Base-by-base conservation (phyloP, 1,284 basidiomycete genomes). In the Ceratobasidium sp. region DNA sequence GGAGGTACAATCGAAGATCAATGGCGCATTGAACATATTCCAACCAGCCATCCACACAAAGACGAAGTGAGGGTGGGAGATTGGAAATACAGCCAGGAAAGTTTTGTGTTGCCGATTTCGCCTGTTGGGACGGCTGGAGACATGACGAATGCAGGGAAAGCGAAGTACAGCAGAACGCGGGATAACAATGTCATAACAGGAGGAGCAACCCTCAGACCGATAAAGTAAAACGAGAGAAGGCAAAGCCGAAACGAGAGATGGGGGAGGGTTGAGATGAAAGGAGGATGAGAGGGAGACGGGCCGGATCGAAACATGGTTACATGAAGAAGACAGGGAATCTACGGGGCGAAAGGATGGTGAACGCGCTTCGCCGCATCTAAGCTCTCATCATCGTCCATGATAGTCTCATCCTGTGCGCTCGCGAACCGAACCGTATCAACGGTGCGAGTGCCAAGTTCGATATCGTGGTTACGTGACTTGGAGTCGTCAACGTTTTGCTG, bases 331-430 rank as follows among this genome's bases (percentile, higher is more conserved):
- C 7, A 27, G 29, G 17, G 54, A 27, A 57, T 24, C 51, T 44
- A 72, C 9, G 69, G 69, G 17, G 69, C 69, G 41, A 72, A 72
- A 19, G 69, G 69, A 72, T 72, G 69, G 31, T 72, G 69, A n/a
- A 24, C 31, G 15, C 69, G 69, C 56, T 72, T 72, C 27, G 54
- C 45, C 8, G 69, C 56, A 1, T 72, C 69, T 8, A 72, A 31
- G 57, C 69, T 72, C 17, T 72, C 69, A 11, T 72, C 69, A 27
- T 72, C 69, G 24, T 72, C 69, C 24, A 48, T 50, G 27, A 51
- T 27, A 36, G 45, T 64, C 22, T 72, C 69, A 14, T 72, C 69
- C 57, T 72, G 69, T n/a, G 29, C 27, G 22, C 56, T 45, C 15
- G 69, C 69, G 41, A 72, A 72, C 19, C 69, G 69, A 47, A 72